phyloP scores from a whole-genome alignment of 2,329 filamentous ascomycete genomes.

The Ceratocystis variospora region DNA sequence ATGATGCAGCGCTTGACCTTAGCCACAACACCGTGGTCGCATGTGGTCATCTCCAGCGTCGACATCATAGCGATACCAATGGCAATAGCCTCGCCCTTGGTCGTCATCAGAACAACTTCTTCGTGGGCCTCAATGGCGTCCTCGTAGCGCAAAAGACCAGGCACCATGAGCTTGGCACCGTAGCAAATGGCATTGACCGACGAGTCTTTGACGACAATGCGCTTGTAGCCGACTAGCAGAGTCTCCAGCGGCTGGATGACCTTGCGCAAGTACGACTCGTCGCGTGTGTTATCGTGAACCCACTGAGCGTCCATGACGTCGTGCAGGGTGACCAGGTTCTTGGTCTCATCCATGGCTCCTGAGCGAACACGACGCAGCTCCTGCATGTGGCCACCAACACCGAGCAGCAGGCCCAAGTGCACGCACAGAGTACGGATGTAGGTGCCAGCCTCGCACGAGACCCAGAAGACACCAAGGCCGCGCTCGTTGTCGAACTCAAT shows the following conservation, averaged over 20 bases:
- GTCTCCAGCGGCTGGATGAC: conserved; percentile 91
- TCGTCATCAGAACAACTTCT: conserved; percentile 95
- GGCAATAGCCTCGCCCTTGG: conserved; percentile 96
- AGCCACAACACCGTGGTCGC: conserved; percentile 93
- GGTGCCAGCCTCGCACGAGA: conserved; percentile 90
- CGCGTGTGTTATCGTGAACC: conserved; percentile 87
- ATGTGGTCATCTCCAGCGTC: conserved; percentile 89
- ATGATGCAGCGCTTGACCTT: conserved; percentile 99
- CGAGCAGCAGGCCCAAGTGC: conserved; percentile 60
- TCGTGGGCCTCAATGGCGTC: conserved; percentile 84
- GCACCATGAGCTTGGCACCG: conserved; percentile 97
- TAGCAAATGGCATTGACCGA: conserved; percentile 92
- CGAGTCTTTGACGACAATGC: conserved; percentile 81
- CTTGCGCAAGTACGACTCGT: conserved; percentile 80
- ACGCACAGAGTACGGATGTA: conserved; percentile 98
- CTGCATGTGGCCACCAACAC: conserved; percentile 96
- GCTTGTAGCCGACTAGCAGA: conserved; percentile 84
- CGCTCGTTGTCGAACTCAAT: conserved; percentile 97
- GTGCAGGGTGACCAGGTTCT: conserved; percentile 83
- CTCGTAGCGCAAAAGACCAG: conserved; percentile 84
- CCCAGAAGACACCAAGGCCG: conserved; percentile 97
- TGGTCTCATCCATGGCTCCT: conserved; percentile 87
- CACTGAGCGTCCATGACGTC: conserved; percentile 82
- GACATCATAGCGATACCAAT: conserved; percentile 96
- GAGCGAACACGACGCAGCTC: conserved; percentile 86